A percentile compares a stretch with the other conserved stretches of the same genome.
Evolutionary conservation across 805 yeast genomes (phyloP).

Genomic region (Phaffomyces opuntiae): DNA sequence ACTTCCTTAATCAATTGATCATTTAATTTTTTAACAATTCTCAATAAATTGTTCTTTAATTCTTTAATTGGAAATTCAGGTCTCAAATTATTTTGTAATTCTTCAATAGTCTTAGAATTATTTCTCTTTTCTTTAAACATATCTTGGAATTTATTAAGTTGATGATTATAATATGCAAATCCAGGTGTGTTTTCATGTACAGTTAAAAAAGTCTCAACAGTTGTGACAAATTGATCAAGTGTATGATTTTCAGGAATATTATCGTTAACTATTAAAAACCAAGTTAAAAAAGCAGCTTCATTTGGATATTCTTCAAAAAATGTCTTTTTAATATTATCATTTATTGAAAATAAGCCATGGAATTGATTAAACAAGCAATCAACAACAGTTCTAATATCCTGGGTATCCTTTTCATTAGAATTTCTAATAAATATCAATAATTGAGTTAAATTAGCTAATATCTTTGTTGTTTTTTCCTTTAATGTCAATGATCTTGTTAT

Average conservation of each 20-base stretch:
- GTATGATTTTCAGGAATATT: background rate
- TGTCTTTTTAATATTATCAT: background rate
- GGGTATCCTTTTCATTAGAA: background rate
- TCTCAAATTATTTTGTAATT: background rate
- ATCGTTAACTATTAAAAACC: slow-evolving; percentile 8
- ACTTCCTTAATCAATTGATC: slow-evolving; percentile 5
- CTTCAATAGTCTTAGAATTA: background rate
- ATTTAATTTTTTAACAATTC: slow-evolving; percentile 5
- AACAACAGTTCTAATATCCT: slow-evolving; percentile 4
- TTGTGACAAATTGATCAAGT: slow-evolving; percentile 2
- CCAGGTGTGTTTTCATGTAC: background rate
- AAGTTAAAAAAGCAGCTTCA: slow-evolving; percentile 8
- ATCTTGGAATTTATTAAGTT: slow-evolving; percentile 1
- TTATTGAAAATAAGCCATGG: slow-evolving; percentile 2
- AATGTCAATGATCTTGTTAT: slow-evolving; percentile 3
- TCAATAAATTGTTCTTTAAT: slow-evolving; percentile 2
- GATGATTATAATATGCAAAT: slow-evolving; percentile 2
- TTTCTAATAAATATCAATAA: slow-evolving; percentile 10
- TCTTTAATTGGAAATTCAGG: background rate
- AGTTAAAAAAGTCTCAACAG: background rate
- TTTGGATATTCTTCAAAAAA: slow-evolving; percentile 9
- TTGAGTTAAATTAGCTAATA: slow-evolving; percentile 13
- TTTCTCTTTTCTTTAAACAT: background rate
- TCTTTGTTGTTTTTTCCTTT: slow-evolving; percentile 12
- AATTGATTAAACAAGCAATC: slow-evolving; percentile 7